A percentile compares a stretch with the other conserved stretches of the same genome.
These are phyloP conservation scores for Inga oerstediana DNA, from an alignment of 306 rosid genomes.

Conservation along the genomic window DNA sequence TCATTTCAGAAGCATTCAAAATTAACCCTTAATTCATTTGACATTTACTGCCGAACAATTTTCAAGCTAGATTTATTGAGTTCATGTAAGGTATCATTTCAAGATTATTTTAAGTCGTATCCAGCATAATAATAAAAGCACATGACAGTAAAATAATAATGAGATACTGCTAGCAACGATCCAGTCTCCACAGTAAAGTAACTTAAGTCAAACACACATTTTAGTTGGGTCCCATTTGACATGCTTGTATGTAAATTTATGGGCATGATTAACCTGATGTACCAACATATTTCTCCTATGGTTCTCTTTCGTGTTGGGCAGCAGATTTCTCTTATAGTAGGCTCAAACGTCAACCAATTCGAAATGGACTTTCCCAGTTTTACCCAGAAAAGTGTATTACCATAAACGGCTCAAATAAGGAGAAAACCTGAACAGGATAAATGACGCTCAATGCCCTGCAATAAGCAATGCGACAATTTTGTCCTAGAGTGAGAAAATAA, in stretches of 20 bases:
- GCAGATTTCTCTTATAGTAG: background rate
- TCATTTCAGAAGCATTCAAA: conserved; percentile 30
- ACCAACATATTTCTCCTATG: background rate
- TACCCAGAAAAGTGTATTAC: conserved; percentile 21
- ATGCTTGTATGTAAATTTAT: background rate
- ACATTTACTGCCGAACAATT: background rate
- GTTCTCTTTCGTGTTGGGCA: background rate
- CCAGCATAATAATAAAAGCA: background rate
- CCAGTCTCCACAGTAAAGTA: conserved; percentile 1
- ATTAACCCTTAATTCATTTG: background rate
- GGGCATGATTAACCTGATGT: background rate
- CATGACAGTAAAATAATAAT: background rate
- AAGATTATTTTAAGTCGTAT: background rate
- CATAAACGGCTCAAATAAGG: conserved; percentile 9
- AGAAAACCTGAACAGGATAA: conserved; percentile 20
- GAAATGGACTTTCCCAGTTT: conserved; percentile 21
- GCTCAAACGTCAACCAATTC: background rate
- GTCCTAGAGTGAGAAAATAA: conserved; percentile 1
- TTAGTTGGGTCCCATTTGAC: background rate
- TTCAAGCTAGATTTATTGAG: background rate
- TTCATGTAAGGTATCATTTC: background rate
- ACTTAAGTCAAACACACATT: background rate
- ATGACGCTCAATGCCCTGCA: background rate
- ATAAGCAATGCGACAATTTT: conserved; percentile 6
- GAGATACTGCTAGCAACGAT: background rate